Evolutionary conservation across 345 rosid species (phyloP), one percentile per base, ranked within the genome.

Genomic region (Bretschneidera sinensis): DNA sequence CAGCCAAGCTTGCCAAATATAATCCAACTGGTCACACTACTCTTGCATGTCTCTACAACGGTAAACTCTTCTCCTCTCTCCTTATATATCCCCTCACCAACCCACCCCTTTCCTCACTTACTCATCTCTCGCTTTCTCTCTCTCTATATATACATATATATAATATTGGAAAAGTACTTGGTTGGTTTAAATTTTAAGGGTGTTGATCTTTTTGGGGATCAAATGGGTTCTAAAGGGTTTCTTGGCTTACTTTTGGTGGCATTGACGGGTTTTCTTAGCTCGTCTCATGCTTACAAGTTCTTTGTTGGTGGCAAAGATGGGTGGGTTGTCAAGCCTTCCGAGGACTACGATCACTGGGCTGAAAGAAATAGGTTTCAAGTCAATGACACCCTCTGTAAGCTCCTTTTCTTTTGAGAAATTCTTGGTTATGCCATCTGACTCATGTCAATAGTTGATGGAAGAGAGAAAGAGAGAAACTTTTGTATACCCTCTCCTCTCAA

Each of bases 301-400:
- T 24, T 22, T 15, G 98, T 82, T 71, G 98, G 98, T 63, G 92
- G 95, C 43, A 74, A 56, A 68, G 73, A 82, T 70, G 98, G 98
- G 6, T 92, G 98, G 98, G 85, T 83, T 58, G 59, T 65, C 17
- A 64, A 70, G 9, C 96, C 98, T 48, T 66, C 77, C 9, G 95
- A 92, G 76, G 71, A 65, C 21, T 87, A 85, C 78, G 59, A 77
- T 68, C 91, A 81, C 39, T 87, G 98, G 96, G 87, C 96, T 50
- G 86, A 76, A n/a, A 78, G 95, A 54, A 81, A 71, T 64, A 71
- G 98, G 70, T 92, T 92, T 67, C 95, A 80, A 80, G 81, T 86
- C 57, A 88, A 88, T 63, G 96, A 91, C 66, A 83, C 87, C 63
- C 85, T 91, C 59, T 35, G 96, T 85, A 80, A 68, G 81, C 59